Percentiles rank a stretch among this genome's conserved stretches.
phyloP scores from a whole-genome alignment of 2,329 filamentous ascomycete species.

The Trichophyton benhamiae region DNA sequence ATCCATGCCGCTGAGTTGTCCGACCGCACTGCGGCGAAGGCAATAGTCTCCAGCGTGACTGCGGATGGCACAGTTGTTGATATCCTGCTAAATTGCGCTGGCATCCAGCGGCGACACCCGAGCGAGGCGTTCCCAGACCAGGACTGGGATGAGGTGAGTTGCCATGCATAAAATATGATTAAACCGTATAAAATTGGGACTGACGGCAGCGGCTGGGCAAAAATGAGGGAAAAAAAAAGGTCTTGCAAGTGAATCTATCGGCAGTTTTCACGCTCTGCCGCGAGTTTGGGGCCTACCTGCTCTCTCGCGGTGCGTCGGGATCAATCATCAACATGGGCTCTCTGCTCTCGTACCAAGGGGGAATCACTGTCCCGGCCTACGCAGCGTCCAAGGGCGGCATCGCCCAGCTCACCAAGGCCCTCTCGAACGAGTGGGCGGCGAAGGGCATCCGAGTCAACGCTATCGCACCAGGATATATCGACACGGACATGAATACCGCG shows the following conservation, averaged over 20 bases:
- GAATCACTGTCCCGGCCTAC: constrained; percentile 78
- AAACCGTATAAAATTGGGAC: background rate
- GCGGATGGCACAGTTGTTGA: constrained; percentile 47
- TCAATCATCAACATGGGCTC: constrained; percentile 72
- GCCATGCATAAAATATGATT: background rate
- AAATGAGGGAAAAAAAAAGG: constrained; percentile 26
- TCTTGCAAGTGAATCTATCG: constrained; percentile 77
- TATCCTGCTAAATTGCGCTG: constrained; percentile 75
- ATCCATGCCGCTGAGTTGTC: constrained; percentile 36
- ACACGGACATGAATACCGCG: constrained; percentile 87
- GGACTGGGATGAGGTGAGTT: constrained; percentile 57
- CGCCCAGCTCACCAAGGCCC: constrained; percentile 69
- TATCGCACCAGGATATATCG: constrained; percentile 81
- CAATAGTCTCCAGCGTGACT: constrained; percentile 29
- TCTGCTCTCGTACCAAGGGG: constrained; percentile 73
- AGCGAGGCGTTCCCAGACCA: constrained; percentile 61
- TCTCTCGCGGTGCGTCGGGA: constrained; percentile 46
- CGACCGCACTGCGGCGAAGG: constrained; percentile 30
- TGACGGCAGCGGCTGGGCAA: background rate
- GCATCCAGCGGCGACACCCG: constrained; percentile 69
- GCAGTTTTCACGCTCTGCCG: constrained; percentile 68
- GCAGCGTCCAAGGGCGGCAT: constrained; percentile 77
- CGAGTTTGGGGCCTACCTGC: constrained; percentile 69
- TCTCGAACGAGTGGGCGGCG: constrained; percentile 77
- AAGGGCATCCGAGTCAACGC: constrained; percentile 75